Percentiles rank a stretch among this genome's conserved stretches.
Conservation (phyloP, 2,329 filamentous ascomycete species). For the Clonostachys rhizophaga region DNA sequence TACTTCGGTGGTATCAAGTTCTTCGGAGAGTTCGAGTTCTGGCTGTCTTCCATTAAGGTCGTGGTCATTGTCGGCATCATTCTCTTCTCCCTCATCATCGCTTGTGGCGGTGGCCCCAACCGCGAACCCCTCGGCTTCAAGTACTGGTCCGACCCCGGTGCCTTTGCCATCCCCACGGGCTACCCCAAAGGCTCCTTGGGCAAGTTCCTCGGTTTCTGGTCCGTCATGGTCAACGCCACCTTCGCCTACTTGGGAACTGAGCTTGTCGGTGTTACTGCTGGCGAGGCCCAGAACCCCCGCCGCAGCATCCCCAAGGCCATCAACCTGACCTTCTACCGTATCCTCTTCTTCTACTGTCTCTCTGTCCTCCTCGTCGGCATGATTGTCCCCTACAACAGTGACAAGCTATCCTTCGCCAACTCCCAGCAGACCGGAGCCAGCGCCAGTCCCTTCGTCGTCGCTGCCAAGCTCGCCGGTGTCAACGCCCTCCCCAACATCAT, state of each 20-base stretch:
- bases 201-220: constrained; percentile 62
- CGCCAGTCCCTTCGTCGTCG: constrained; percentile 70
- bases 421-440: constrained; percentile 25
- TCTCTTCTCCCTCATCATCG: constrained; percentile 58
- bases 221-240: constrained; percentile 68
- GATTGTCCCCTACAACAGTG: constrained; percentile 68
- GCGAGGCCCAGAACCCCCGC: constrained; percentile 70
- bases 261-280: constrained; percentile 33
- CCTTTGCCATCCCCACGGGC: constrained; percentile 19
- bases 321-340: constrained; percentile 77
- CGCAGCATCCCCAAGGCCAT: constrained; percentile 73
- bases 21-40: constrained; percentile 63
- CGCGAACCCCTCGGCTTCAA: constrained; percentile 59
- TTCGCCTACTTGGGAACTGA: constrained; percentile 76
- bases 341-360: constrained; percentile 74
- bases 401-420: constrained; percentile 54
- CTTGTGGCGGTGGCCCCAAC: constrained; percentile 60
- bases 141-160: constrained; percentile 60
- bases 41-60: constrained; percentile 64
- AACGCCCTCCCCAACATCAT: constrained; percentile 59
- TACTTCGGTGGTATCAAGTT: constrained; percentile 57
- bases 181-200: constrained; percentile 25
- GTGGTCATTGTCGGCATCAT: constrained; percentile 63
- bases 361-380: constrained; percentile 72
- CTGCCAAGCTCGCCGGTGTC: constrained; percentile 62